phyloP scores from a whole-genome alignment of 1,284 basidiomycete genomes.

The Gomphus sp. region DNA sequence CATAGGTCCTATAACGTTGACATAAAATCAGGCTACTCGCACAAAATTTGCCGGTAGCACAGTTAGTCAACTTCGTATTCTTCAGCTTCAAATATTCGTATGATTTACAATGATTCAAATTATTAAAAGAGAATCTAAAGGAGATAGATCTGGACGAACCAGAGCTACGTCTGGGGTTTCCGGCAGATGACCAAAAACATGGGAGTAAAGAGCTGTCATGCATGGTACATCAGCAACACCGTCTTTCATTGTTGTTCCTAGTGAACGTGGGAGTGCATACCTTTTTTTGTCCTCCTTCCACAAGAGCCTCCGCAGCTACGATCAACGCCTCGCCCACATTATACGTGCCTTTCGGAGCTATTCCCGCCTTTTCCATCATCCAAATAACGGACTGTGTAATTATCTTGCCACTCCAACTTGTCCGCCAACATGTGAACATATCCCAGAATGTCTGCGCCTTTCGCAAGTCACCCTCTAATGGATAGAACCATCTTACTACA shows the following conservation, averaged over 20 bases:
- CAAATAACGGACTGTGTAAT: constrained; percentile 80
- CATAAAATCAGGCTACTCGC: too few relatives aligned
- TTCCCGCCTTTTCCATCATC: constrained; percentile 67
- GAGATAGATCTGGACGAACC: too few relatives aligned
- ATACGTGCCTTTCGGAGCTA: constrained; percentile 90
- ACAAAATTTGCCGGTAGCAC: too few relatives aligned
- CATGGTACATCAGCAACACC: constrained; percentile 5
- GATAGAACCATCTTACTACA: constrained; percentile 90
- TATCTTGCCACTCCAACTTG: constrained; percentile 81
- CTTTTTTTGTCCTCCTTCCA: constrained; percentile 82
- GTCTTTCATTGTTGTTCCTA: background rate
- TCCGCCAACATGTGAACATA: constrained; percentile 80
- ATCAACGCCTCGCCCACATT: constrained; percentile 88
- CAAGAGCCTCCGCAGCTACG: constrained; percentile 72
- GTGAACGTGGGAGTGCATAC: constrained; percentile 30
- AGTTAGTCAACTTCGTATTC: too few relatives aligned
- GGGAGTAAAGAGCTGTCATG: constrained; percentile 63
- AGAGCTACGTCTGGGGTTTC: constrained; percentile 37
- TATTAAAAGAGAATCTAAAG: too few relatives aligned
- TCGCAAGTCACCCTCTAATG: constrained; percentile 84
- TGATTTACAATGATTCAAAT: too few relatives aligned
- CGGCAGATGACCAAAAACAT: constrained; percentile 67
- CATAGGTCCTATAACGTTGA: too few relatives aligned
- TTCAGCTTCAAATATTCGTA: too few relatives aligned
- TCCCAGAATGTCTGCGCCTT: constrained; percentile 97